These are phyloP conservation scores for Liriodendron chinense DNA, from an alignment of 164 flowering plant species.

Conservation along the genomic window DNA sequence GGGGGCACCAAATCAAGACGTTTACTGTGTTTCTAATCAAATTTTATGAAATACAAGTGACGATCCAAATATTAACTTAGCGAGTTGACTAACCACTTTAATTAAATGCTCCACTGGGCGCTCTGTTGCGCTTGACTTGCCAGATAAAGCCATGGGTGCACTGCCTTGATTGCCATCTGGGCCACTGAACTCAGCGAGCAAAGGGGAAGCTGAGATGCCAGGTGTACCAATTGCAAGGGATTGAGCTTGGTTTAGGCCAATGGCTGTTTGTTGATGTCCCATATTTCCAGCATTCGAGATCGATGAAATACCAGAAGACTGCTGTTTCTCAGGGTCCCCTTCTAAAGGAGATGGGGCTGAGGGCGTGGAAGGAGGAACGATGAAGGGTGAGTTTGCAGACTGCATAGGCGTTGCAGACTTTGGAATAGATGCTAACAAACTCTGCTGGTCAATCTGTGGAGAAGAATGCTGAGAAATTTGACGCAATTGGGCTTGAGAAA, in stretches of 20 bases:
- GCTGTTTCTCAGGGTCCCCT: slow-evolving; percentile 68
- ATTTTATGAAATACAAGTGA: background rate
- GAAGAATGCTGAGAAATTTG: slow-evolving; percentile 75
- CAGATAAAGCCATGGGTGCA: slow-evolving; percentile 35
- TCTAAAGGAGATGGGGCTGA: slow-evolving; percentile 83
- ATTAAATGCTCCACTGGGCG: slow-evolving; percentile 79
- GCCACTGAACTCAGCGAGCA: slow-evolving; percentile 68
- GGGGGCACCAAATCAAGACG: background rate
- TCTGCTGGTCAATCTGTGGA: slow-evolving; percentile 84
- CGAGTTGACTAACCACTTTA: slow-evolving; percentile 58
- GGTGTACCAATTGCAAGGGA: slow-evolving; percentile 87
- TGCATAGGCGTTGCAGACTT: slow-evolving; percentile 76
- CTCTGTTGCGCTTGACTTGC: slow-evolving; percentile 57
- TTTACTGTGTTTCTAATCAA: background rate
- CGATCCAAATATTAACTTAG: background rate
- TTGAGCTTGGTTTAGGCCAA: slow-evolving; percentile 33
- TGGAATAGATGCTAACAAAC: slow-evolving; percentile 39
- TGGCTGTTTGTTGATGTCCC: slow-evolving; percentile 46
- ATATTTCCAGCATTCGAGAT: slow-evolving; percentile 58
- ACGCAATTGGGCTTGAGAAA: slow-evolving; percentile 63
- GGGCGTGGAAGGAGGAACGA: slow-evolving; percentile 79
- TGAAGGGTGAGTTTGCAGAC: slow-evolving; percentile 71
- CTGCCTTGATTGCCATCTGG: slow-evolving; percentile 57
- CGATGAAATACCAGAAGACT: slow-evolving; percentile 44
- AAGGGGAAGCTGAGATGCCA: slow-evolving; percentile 94